These are phyloP conservation scores for Triticum dicoccoides DNA, from an alignment of 176 grass and related monocot species.

Conservation along the genomic window DNA sequence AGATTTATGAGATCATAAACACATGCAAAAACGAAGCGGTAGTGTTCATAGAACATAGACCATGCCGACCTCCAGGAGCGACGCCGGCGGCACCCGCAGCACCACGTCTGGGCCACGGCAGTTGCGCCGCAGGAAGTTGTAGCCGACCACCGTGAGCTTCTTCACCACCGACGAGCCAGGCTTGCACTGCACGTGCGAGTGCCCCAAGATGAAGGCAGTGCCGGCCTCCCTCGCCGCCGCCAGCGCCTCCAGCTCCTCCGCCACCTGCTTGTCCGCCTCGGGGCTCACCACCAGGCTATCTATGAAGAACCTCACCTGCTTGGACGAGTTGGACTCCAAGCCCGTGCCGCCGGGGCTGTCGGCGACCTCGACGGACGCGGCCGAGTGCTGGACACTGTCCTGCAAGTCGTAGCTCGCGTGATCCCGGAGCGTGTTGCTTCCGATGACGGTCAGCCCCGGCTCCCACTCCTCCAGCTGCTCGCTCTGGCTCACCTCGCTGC, in stretches of 20 bases:
- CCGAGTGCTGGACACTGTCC: slow-evolving; percentile 38
- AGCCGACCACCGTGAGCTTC: slow-evolving; percentile 70
- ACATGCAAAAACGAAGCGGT: background rate
- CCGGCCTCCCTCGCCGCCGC: slow-evolving; percentile 60
- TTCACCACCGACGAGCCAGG: slow-evolving; percentile 76
- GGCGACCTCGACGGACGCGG: slow-evolving; percentile 35
- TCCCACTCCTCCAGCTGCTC: slow-evolving; percentile 38
- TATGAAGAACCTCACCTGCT: slow-evolving; percentile 75
- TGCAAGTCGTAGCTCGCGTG: slow-evolving; percentile 39
- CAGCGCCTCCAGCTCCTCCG: slow-evolving; percentile 76
- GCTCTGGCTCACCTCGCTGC: slow-evolving; percentile 26
- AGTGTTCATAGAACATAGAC: slow-evolving; percentile 82
- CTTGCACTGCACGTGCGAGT: slow-evolving; percentile 85
- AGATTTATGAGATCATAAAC: background rate
- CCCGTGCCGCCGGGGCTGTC: background rate
- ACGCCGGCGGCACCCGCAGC: slow-evolving; percentile 80
- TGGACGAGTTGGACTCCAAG: slow-evolving; percentile 22
- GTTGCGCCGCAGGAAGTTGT: slow-evolving; percentile 90
- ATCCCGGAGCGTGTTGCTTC: slow-evolving; percentile 30
- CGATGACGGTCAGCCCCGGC: slow-evolving; percentile 56
- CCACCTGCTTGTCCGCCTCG: slow-evolving; percentile 41
- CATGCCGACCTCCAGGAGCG: slow-evolving; percentile 96
- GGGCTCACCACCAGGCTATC: slow-evolving; percentile 51
- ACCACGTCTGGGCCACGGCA: slow-evolving; percentile 85
- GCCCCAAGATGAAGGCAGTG: slow-evolving; percentile 86